These are phyloP conservation scores for Sisymbrium irio DNA, from an alignment of 345 rosid genomes.

Conservation along the genomic window DNA sequence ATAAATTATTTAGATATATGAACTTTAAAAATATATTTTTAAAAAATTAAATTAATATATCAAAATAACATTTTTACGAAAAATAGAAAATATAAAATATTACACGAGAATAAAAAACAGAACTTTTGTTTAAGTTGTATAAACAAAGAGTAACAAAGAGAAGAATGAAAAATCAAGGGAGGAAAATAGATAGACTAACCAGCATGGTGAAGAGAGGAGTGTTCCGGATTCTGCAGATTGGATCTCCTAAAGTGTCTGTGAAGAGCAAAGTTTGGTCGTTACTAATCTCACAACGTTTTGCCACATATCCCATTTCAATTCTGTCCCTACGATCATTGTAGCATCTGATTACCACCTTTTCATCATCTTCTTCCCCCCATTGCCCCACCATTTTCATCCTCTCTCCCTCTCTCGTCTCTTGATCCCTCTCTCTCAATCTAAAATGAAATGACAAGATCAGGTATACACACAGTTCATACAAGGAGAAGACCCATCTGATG, in stretches of 20 bases:
- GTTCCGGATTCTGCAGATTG: constrained; percentile 76
- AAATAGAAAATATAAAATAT: background rate
- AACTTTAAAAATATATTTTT: too few relatives aligned
- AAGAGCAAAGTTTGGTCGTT: constrained; percentile 54
- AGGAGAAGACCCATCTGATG: background rate
- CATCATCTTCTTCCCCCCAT: constrained; percentile 25
- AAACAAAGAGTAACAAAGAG: background rate
- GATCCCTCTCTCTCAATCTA: background rate
- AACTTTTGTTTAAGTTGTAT: background rate
- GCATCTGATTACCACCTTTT: constrained; percentile 45
- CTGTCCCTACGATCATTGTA: constrained; percentile 54
- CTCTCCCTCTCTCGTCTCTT: background rate
- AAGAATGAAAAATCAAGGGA: background rate
- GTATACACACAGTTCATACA: background rate
- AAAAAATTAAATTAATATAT: too few relatives aligned
- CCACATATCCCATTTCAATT: constrained; percentile 51
- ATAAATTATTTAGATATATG: too few relatives aligned
- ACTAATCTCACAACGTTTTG: constrained; percentile 73
- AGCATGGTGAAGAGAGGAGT: constrained; percentile 70
- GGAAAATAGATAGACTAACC: constrained; percentile 32
- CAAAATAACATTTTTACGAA: too few relatives aligned
- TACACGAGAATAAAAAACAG: background rate
- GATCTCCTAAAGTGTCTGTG: constrained; percentile 83
- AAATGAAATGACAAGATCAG: background rate
- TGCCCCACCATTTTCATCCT: constrained; percentile 26